Base-by-base conservation (phyloP, 2,329 filamentous ascomycete genomes). In the Colletotrichum musae region DNA sequence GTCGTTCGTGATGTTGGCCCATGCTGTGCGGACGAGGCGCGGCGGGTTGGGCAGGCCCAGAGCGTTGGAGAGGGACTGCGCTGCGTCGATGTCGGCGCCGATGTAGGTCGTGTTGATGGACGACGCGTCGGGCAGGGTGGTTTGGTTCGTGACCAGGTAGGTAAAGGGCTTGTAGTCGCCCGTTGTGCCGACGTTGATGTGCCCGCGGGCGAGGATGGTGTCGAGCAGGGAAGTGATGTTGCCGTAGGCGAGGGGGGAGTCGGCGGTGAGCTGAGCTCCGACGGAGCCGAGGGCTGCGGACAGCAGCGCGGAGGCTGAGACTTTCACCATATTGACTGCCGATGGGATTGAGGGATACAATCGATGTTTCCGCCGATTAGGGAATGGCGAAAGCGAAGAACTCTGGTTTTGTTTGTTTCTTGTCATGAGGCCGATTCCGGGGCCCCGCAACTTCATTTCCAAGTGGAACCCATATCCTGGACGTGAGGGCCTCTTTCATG, bases 111-210 rank as follows among this genome's bases (percentile, higher is more conserved):
- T 71, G 51, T 69, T 71, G 36, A 69, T 60, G 15, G 60, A 16
- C 0, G 69, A 60, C 6, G 54, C 15, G 28, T 64, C 60, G 1
- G 65, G 65, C 9, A 48, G 60, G 12, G 28, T 48, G 12, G 54
- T 69, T 10, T 56, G 41, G 56, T 71, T 69, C 5, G 56, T 61
- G 1, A 71, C 51, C 3, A 71, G 51, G 47, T 71, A 71, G 24
- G 69, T 71, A 45, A 71, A 71, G 24, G 69, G 69, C 52, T 71
- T 71, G 28, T 71, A 71, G 5, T 71, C 69, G 4, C 69, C 69
- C 4, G 65, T 71, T 1, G 69, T 71, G 12, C 69, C 69, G 18
- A 71, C 69, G 1, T 54, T 71, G 36, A 71, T 56, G 65, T 69
- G 60, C 4, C 69, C 69, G 24, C 69, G 69, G 21, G 59, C 50